A percentile compares a stretch with the other conserved stretches of the same genome.
These are phyloP conservation scores for Globisporangium ultimum DNA, from an alignment of 352 stramenopile species.

Conservation along the genomic window DNA sequence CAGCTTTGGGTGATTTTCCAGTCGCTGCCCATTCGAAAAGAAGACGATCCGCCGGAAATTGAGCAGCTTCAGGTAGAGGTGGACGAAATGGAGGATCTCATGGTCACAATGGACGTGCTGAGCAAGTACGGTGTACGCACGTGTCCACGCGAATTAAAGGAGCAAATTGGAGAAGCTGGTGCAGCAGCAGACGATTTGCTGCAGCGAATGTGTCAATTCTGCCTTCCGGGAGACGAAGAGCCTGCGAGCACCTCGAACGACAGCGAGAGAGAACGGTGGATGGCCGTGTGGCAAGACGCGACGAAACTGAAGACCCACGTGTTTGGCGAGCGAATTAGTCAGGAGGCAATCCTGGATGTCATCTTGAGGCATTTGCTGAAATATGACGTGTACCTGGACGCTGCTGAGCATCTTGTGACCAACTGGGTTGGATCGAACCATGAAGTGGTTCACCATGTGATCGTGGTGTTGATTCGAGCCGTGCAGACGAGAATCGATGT, in stretches of 20 bases:
- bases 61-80: constrained; percentile 62
- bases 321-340: constrained; percentile 53
- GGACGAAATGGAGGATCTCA: constrained; percentile 69
- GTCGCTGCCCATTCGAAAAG: constrained; percentile 63
- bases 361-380: constrained; percentile 51
- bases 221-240: constrained; percentile 15
- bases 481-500: constrained; percentile 33
- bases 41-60: constrained; percentile 46
- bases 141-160: constrained; percentile 25
- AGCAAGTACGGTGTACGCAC: constrained; percentile 48
- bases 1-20: constrained; percentile 72
- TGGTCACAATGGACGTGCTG: constrained; percentile 68
- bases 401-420: constrained; percentile 38
- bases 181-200: constrained; percentile 22
- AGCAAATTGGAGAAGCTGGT: constrained; percentile 8
- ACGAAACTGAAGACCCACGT: constrained; percentile 67
- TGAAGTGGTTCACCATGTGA: constrained; percentile 37
- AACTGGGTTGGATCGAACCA: constrained; percentile 53
- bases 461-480: constrained; percentile 30
- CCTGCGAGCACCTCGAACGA: constrained; percentile 5
- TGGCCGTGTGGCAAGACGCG: constrained; percentile 57
- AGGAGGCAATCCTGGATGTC: constrained; percentile 51
- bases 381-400: constrained; percentile 20
- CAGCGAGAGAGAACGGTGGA: constrained; percentile 28
- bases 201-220: constrained; percentile 49